Evolutionary conservation across 2,329 filamentous ascomycete genomes (phyloP).

Genomic region (Diatrype stigma): DNA sequence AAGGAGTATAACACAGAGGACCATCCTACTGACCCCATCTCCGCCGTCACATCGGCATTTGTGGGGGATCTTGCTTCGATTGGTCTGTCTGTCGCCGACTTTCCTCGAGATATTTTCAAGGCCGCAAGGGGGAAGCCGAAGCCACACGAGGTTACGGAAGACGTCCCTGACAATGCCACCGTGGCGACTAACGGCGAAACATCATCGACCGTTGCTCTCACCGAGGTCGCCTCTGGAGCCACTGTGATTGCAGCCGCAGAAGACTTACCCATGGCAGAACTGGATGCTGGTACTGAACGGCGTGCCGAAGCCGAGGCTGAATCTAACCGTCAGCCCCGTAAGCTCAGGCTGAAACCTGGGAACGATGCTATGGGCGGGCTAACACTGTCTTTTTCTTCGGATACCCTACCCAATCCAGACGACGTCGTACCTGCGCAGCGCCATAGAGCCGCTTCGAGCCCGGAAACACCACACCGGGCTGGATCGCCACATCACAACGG

Average conservation of each 20-base stretch:
- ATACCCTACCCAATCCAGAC: background rate
- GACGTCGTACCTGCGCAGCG: background rate
- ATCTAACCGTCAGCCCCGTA: background rate
- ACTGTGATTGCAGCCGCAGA: constrained; percentile 1
- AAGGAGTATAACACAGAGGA: constrained; percentile 73
- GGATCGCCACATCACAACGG: background rate
- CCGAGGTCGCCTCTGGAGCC: too few species aligned
- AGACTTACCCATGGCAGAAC: too few species aligned
- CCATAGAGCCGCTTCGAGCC: background rate
- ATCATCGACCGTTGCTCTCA: background rate
- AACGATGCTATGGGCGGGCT: background rate
- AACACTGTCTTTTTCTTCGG: background rate
- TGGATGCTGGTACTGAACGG: too few species aligned
- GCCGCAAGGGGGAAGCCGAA: constrained; percentile 15
- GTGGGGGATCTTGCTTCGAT: constrained; percentile 80
- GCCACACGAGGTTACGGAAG: constrained; percentile 14
- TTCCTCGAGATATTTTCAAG: constrained; percentile 55
- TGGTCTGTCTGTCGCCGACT: constrained; percentile 77
- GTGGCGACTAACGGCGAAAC: background rate
- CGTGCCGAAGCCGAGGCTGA: background rate
- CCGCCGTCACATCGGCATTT: constrained; percentile 71
- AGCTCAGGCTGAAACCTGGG: background rate
- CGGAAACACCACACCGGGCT: background rate
- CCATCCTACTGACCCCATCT: constrained; percentile 74
- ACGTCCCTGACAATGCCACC: constrained; percentile 1